Evolutionary conservation across 192 early-diverging fungal species (phyloP).

Genomic region (Podila clonocystis): DNA sequence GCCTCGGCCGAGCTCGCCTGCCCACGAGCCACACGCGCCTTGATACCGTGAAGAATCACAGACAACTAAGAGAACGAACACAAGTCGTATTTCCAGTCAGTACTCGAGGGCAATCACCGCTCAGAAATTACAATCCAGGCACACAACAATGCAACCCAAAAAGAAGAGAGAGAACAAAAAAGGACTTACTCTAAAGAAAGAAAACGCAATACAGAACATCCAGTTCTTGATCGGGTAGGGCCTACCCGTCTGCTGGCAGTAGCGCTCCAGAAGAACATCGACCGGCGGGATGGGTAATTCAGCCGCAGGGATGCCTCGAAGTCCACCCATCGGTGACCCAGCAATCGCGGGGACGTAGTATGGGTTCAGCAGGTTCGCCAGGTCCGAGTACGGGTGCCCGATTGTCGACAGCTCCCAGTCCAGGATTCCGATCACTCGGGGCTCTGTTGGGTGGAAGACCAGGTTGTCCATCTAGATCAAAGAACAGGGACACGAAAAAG

Average conservation of each 20-base stretch:
- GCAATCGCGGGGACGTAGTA: slow-evolving; percentile 63
- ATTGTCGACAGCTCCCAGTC: slow-evolving; percentile 95
- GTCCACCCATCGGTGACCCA: slow-evolving; percentile 50
- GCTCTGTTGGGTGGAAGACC: slow-evolving; percentile 80
- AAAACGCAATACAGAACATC: slow-evolving; percentile 87
- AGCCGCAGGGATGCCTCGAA: slow-evolving; percentile 46
- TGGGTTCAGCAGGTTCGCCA: slow-evolving; percentile 86
- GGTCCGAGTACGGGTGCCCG: slow-evolving; percentile 90
- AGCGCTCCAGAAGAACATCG: slow-evolving; percentile 73
- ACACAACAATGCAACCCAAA: background rate
- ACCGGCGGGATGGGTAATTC: slow-evolving; percentile 70
- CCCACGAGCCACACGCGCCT: slow-evolving; percentile 84
- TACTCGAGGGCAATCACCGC: slow-evolving; percentile 2
- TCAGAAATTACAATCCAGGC: background rate
- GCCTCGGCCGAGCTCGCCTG: slow-evolving; percentile 86
- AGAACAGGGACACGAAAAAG: background rate
- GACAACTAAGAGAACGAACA: slow-evolving; percentile 55
- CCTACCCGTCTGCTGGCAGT: slow-evolving; percentile 70
- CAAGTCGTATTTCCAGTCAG: background rate
- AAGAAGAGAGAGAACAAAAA: slow-evolving; percentile 4
- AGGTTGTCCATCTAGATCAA: slow-evolving; percentile 30
- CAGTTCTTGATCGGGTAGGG: slow-evolving; percentile 81
- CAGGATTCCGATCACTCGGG: slow-evolving; percentile 84
- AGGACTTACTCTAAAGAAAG: slow-evolving; percentile 81
- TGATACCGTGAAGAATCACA: slow-evolving; percentile 89